phyloP scores from a whole-genome alignment of 1,284 basidiomycete species.

The Malassezia psittaci region DNA sequence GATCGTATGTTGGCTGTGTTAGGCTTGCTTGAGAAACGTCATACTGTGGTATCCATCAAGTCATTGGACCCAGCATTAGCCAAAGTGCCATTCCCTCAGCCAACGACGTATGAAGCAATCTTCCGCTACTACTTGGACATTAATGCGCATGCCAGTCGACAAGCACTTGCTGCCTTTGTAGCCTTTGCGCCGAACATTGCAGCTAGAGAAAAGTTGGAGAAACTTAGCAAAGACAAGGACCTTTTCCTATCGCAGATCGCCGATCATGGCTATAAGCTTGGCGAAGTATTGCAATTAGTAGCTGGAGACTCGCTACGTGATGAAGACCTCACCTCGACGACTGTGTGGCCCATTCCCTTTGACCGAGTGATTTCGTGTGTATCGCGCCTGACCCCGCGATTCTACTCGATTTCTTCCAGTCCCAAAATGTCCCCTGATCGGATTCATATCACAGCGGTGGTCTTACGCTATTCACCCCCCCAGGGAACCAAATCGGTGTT shows the following conservation, averaged over 20 bases:
- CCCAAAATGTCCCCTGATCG: conserved; percentile 78
- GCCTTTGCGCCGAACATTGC: conserved; percentile 76
- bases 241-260: conserved; percentile 66
- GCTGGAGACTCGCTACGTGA: conserved; percentile 64
- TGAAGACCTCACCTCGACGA: conserved; percentile 57
- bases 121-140: conserved; percentile 96
- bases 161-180: conserved; percentile 73
- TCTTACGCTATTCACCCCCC: conserved; percentile 49
- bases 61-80: conserved; percentile 93
- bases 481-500: conserved; percentile 23
- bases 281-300: conserved; percentile 75
- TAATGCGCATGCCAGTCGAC: conserved; percentile 80
- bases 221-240: conserved; percentile 76
- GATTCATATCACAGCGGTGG: conserved; percentile 89
- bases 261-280: conserved; percentile 75
- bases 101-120: conserved; percentile 86
- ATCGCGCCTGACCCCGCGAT: conserved; percentile 85
- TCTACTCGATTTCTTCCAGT: conserved; percentile 95
- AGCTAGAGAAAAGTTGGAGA: conserved; percentile 64
- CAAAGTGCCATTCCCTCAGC: conserved; percentile 96
- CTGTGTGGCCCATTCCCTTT: conserved; percentile 85
- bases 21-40: conserved; percentile 61
- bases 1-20: conserved; percentile 75
- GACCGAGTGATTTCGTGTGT: conserved; percentile 88
- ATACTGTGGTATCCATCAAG: conserved; percentile 72